Evolutionary conservation across 2,329 filamentous ascomycete species (phyloP).

Genomic region (Pseudogymnoascus sp.): DNA sequence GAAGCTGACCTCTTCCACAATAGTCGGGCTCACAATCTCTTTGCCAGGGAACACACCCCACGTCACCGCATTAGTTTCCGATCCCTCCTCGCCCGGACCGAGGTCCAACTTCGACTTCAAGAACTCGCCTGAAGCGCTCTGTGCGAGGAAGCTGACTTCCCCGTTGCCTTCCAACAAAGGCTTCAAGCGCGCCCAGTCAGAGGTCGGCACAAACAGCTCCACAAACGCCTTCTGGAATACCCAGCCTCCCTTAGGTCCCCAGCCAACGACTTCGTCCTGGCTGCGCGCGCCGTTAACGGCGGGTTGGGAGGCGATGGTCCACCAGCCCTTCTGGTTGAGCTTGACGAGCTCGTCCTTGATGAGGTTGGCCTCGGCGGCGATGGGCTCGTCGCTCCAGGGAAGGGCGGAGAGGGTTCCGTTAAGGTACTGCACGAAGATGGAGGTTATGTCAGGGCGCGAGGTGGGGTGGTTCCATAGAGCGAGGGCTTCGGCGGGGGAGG

Average conservation of each 20-base stretch:
- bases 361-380: slow-evolving; percentile 74
- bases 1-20: slow-evolving; percentile 94
- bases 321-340: slow-evolving; percentile 81
- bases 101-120: slow-evolving; percentile 30
- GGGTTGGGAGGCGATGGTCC: slow-evolving; percentile 93
- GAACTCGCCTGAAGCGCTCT: slow-evolving; percentile 72
- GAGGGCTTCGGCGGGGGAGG: slow-evolving; percentile 77
- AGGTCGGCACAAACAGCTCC: slow-evolving; percentile 78
- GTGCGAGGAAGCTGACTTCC: slow-evolving; percentile 80
- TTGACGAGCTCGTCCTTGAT: slow-evolving; percentile 70
- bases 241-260: slow-evolving; percentile 87
- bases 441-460: slow-evolving; percentile 63
- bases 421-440: slow-evolving; percentile 75
- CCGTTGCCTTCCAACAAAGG: slow-evolving; percentile 59
- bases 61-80: slow-evolving; percentile 91
- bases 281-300: slow-evolving; percentile 82
- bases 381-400: slow-evolving; percentile 88
- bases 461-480: slow-evolving; percentile 78
- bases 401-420: slow-evolving; percentile 72
- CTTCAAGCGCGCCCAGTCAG: slow-evolving; percentile 65
- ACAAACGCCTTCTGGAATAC: slow-evolving; percentile 99
- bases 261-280: slow-evolving; percentile 74
- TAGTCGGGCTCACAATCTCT: slow-evolving; percentile 92
- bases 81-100: slow-evolving; percentile 10
- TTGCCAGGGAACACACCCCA: slow-evolving; percentile 95